Evolutionary conservation across 257 asterid species (phyloP), one percentile per base, ranked within the genome.

Genomic region (Striga asiatica): DNA sequence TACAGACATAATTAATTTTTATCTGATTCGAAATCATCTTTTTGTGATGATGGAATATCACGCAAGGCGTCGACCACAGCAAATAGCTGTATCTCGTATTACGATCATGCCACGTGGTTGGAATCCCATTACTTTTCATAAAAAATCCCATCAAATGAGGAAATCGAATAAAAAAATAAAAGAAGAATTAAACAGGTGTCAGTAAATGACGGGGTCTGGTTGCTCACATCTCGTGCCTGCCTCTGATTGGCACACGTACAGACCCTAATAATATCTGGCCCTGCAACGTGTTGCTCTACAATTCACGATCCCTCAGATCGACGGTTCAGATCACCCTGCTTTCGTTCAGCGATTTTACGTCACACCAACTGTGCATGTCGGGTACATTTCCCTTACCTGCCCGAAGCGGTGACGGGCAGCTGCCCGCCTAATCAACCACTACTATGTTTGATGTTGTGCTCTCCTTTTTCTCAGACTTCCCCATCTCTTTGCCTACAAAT

Each of bases 381-480:
- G 77, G 42, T 69, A 23, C 78, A 70, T 67, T 72, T 53, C 75
- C 63, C 66, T 55, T 50, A 66, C 71, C 77, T 80, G 82, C 95
- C 98, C 87, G 7, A 11, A 76, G 63, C 80, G 84, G 89, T 79
- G 86, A 78, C 89, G 89, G 98, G 82, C 84, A 86, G 81, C 82
- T 83, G 82, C 88, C 96, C 95, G 73, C 76, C 55, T 72, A 35
- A 56, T 68, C 81, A 59, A 57, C 76, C 11, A 55, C 68, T 50
- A 20, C 54, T 74, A 74, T 75, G 75, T 68, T 68, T 61, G 72
- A 74, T 75, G 75, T 68, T 68, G 64, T 54, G 67, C 65, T 54
- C 49, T 61, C 76, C 58, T 31, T 72, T 5, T 20, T 1, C 60
- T 6, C 54, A n/a, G 10, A 29, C 16, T 56, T 24, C 58, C 35